phyloP scores from a whole-genome alignment of 768 basidiomycete genomes.

The Russula sp. region DNA sequence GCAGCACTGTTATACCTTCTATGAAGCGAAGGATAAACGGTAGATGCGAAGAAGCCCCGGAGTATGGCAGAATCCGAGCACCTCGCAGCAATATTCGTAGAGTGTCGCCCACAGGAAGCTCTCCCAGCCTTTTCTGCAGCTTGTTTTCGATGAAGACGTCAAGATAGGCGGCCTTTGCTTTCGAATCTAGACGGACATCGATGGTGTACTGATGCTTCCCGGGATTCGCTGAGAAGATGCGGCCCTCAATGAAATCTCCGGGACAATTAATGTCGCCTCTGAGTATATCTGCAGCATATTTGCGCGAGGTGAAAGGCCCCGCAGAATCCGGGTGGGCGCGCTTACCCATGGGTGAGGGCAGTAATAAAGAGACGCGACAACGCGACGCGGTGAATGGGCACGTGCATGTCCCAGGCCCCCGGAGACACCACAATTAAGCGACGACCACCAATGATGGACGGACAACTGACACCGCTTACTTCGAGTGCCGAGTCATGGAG shows the following conservation, averaged over 20 bases:
- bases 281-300: neutral
- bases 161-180: constrained; percentile 1
- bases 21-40: neutral
- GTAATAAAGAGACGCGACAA: no score
- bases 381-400: neutral
- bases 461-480: constrained; percentile 14
- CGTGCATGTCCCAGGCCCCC: neutral
- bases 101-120: constrained; percentile 3
- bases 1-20: constrained; percentile 8
- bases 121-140: constrained; percentile 5
- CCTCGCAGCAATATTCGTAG: neutral
- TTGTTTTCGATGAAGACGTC: constrained; percentile 1
- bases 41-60: neutral
- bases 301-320: neutral
- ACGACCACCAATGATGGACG: neutral
- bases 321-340: constrained; percentile 1
- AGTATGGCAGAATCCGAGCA: constrained; percentile 2
- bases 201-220: constrained; percentile 1
- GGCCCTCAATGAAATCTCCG: constrained; percentile 10
- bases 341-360: neutral
- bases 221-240: neutral
- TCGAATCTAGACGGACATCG: constrained; percentile 4
- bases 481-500: constrained; percentile 4
- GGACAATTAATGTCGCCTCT: neutral
- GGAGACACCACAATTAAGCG: neutral